Evolutionary conservation across 176 grass and related monocot genomes (phyloP), one percentile per base, ranked within the genome.

Genomic region (Phoenix dactylifera): DNA sequence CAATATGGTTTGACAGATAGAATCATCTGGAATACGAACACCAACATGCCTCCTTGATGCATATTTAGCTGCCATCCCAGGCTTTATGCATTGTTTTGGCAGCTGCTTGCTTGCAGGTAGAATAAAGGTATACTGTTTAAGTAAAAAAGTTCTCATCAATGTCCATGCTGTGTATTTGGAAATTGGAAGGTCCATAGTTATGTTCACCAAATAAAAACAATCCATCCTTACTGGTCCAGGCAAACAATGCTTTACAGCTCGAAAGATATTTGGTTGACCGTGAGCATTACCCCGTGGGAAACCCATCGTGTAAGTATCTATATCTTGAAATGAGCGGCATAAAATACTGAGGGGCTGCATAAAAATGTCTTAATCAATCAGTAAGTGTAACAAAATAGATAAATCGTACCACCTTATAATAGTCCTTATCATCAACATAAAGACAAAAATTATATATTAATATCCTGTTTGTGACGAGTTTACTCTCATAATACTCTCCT

Each of bases 61-160:
- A 65, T 85, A 83, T 60, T 80, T 87, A 72, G 76, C 79, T 55
- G 87, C 67, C 1, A 78, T 69, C 44, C 93, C 81, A 77, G 77
- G 74, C 66, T 76, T 91, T 80, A 88, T 80, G 24, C 76, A 92
- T 63, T 92, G 86, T 57, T 89, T 87, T 51, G 92, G 92, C 54
- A 97, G 76, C 74, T 97, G 68, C 68, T 97, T 97, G 50, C 50
- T 77, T 24, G 92, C 84, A 55, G 78, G 77, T 76, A 97, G 71
- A 82, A 97, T 91, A 88, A 98, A 92, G 24, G 93, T 92, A 80
- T 92, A 98, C 93, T 92, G 77, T 58, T 73, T 6, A 61, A 52
- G 54, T 12, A 44, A 79, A 79, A 24, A 26, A 32, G 4, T 30
- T 24, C 15, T 19, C 24, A 24, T 52, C 15, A 73, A 23, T 44